Base-by-base conservation (phyloP, 257 asterid genomes). In the Thymus mandschuricus region DNA sequence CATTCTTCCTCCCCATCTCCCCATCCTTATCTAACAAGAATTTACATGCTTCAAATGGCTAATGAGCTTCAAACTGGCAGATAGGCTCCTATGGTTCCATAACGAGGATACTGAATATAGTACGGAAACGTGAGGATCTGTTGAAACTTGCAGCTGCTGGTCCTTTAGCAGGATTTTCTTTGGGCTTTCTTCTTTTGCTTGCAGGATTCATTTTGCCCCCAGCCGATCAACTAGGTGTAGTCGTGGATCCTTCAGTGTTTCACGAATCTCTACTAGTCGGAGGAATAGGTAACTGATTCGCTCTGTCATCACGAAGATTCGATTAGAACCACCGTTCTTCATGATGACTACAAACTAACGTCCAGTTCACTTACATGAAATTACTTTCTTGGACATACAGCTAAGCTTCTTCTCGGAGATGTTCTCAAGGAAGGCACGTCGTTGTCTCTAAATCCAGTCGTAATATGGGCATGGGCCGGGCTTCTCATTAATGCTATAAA, bases 131-230 rank as follows among this genome's bases (percentile, higher is more conserved):
- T 3, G 91, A 91, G 74, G 96, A 89, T 81, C 96, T 94, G 67
- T 81, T 94, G 84, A 94, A 88, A 86, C 73, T 94, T 66, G 97
- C 99, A 55, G 90, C 88, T n/a, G 97, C 97, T 72, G 99, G 99
- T 78, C 99, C 99, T 50, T 60, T 79, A 71, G 92, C 99, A 12
- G 99, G 99, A 67, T 94, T 89, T 78, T 75, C 88, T 38, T 75
- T 94, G 75, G 97, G 99, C 66, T 66, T 88, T 41, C 40, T 86
- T 70, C 93, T 94, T 77, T 75, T 94, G 79, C 88, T 94, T 57
- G 27, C 81, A 75, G 99, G 99, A 71, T 91, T 94, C 55, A 66
- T 88, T 81, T 71, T 94, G 80, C 99, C 99, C 29, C 99, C 99
- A 10, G 55, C 86, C 66, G 97, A 94, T 86, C 88, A 87, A 49